A percentile compares a stretch with the other conserved stretches of the same genome.
Conservation (phyloP, 163 green algal genomes). For the Chlamydomonas reinhardtii region DNA sequence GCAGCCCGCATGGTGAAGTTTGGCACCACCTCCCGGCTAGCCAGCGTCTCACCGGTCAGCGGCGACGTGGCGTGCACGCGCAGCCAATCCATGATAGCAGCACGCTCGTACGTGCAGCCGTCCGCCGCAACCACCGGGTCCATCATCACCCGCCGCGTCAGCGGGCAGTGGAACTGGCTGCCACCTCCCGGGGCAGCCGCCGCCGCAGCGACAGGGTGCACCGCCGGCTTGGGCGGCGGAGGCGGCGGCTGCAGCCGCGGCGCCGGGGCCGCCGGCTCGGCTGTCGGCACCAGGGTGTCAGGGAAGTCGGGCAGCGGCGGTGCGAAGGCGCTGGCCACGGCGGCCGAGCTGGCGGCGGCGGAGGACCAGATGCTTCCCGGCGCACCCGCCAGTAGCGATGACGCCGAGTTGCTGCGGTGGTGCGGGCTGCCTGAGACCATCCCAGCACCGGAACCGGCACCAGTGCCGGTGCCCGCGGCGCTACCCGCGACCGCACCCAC, state of each 20-base stretch:
- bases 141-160: constrained; percentile 46
- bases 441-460: too few relatives aligned
- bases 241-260: not conserved
- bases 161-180: constrained; percentile 41
- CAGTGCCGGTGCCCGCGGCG: too few relatives aligned
- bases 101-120: constrained; percentile 44
- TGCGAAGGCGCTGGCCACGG: too few relatives aligned
- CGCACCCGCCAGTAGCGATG: not conserved
- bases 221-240: not conserved
- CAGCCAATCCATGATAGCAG: constrained; percentile 39
- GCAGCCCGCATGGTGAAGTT: constrained; percentile 41
- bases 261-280: too few relatives aligned
- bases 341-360: too few relatives aligned
- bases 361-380: constrained; percentile 31
- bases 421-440: not conserved
- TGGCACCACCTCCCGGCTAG: constrained; percentile 22
- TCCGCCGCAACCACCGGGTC: constrained; percentile 51
- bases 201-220: not conserved
- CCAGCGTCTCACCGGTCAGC: constrained; percentile 5
- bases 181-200: not conserved
- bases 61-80: not conserved
- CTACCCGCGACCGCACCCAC: too few relatives aligned
- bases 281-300: too few relatives aligned
- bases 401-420: not conserved
- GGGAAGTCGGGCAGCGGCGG: too few relatives aligned